A percentile compares a stretch with the other conserved stretches of the same genome.
Evolutionary conservation across 305 asterid species (phyloP).

Genomic region (Fraxinus xanthoxyloides): DNA sequence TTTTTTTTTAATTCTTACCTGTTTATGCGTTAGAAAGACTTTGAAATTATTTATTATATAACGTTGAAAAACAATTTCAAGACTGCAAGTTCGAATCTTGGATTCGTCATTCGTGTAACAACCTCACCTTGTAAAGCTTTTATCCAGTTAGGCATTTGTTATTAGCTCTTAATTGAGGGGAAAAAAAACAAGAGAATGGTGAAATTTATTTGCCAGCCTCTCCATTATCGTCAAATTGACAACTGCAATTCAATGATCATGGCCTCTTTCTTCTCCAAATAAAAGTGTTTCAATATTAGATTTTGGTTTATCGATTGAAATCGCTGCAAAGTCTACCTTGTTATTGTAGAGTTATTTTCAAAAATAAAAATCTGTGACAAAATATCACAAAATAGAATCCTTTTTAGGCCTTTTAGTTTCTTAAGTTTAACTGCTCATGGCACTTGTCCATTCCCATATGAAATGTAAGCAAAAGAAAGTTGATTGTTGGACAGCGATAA

Average conservation of each 20-base stretch:
- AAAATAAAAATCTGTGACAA: not conserved
- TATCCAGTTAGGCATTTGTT: not conserved
- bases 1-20: not conserved
- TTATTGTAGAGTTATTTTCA: not conserved
- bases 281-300: not conserved
- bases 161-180: not conserved
- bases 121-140: not conserved
- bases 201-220: not conserved
- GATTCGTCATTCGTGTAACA: not conserved
- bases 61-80: not conserved
- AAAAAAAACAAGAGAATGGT: not conserved
- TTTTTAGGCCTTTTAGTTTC: not conserved
- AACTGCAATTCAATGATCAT: not conserved
- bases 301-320: not conserved
- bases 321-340: not conserved
- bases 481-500: not conserved
- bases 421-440: not conserved
- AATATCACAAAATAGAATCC: not conserved
- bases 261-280: not conserved
- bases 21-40: not conserved
- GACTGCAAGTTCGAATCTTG: not conserved
- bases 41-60: not conserved
- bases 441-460: slow-evolving; percentile 4
- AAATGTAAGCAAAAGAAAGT: not conserved
- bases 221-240: not conserved